Base-by-base conservation (phyloP, 192 early-diverging fungal species). In the Dimargaris cristalligena region DNA sequence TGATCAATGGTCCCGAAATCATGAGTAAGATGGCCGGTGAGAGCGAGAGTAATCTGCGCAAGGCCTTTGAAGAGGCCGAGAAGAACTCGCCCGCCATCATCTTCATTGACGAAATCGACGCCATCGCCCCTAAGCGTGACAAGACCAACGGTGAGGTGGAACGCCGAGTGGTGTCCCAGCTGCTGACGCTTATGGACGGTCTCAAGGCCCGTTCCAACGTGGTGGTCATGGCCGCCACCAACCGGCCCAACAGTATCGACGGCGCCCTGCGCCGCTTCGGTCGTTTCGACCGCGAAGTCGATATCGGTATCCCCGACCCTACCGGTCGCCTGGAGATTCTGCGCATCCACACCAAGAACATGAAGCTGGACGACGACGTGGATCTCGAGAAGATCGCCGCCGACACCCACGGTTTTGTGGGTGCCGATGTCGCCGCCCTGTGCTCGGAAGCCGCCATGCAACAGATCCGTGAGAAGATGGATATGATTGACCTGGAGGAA, bases 1-100 rank as follows among this genome's bases (percentile, higher is more conserved):
- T 94, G 51, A 97, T 99, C 74, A 97, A 97, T 67, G 95, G 94
- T 38, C 95, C 95, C 52, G 94, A 97, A 68, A 97, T 99, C 68
- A 97, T 99, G 94, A 94, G 90, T 64, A 97, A 97, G 77, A 99
- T 99, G 95, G 92, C 95, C 35, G 95, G 95, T 65, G 95, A 99
- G 71, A 90, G 87, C 61, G 95, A 99, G 77, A 86, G 81, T 54
- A 99, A 99, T 68, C 65, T 99, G 65, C 84, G 95, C 59, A 97
- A 99, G 75, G 93, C 92, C 10, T 99, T 99, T 61, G 94, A 97
- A 64, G 95, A 99, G 69, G 95, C 95, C 22, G 91, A 94, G 71
- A 94, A 92, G 72, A 97, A 99, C 72, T 81, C 83, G 62, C 95
- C 95, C 8, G 81, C 94, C 59, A 97, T 99, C 57, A 87, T 99